phyloP scores from a whole-genome alignment of 768 basidiomycete genomes.

The Termitomyces sp. region DNA sequence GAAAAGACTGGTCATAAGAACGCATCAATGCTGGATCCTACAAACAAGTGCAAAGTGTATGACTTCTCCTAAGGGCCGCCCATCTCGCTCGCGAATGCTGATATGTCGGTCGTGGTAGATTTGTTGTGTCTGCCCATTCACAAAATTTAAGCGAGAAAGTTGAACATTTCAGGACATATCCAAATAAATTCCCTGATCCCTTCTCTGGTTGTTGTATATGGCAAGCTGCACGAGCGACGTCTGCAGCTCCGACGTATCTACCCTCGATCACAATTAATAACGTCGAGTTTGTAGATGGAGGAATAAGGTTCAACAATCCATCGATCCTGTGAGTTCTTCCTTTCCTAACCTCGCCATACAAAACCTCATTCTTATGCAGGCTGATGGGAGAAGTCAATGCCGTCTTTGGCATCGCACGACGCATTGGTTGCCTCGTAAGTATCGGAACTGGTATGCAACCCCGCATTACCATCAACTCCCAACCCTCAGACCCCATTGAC shows the following conservation, averaged over 20 bases:
- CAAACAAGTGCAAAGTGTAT: constrained; percentile 24
- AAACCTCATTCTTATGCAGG: constrained; percentile 4
- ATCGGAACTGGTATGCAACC: constrained; percentile 12
- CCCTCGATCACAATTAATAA: constrained; percentile 20
- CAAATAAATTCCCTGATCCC: constrained; percentile 19
- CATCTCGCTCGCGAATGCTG: neutral
- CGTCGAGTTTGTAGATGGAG: constrained; percentile 26
- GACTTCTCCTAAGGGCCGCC: neutral
- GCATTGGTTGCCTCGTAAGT: constrained; percentile 3
- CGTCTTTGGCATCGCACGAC: constrained; percentile 10
- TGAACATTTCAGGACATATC: constrained; percentile 23
- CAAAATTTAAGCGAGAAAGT: constrained; percentile 21
- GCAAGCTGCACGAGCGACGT: constrained; percentile 28
- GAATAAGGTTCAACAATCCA: constrained; percentile 26
- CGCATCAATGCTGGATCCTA: constrained; percentile 19
- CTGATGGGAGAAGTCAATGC: constrained; percentile 21
- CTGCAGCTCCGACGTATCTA: constrained; percentile 28
- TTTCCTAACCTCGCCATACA: neutral
- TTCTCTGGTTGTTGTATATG: constrained; percentile 24
- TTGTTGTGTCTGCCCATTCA: constrained; percentile 18
- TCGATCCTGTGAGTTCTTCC: constrained; percentile 16
- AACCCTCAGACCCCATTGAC: neutral
- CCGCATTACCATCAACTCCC: constrained; percentile 1
- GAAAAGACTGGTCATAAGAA: constrained; percentile 18
- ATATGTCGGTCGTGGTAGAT: constrained; percentile 12